Conservation (phyloP, 2,329 filamentous ascomycete species). For the Fusarium foetens region DNA sequence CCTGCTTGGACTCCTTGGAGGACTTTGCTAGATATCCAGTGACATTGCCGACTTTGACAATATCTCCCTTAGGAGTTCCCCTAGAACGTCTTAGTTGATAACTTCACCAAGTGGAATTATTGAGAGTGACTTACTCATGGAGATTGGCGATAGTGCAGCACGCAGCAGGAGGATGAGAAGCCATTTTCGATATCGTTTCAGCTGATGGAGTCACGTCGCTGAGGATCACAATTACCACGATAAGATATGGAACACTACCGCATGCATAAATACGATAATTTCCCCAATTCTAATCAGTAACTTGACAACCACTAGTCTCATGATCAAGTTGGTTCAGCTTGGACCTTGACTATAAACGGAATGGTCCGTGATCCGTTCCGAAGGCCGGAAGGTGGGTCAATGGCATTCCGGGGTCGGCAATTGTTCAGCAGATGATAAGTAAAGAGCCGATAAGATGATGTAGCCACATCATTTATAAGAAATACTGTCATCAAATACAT, state of each 20-base stretch:
- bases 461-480: neutral
- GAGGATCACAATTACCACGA: neutral
- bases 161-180: slow-evolving; percentile 20
- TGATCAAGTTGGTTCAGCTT: neutral
- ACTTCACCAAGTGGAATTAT: fast-evolving
- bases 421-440: neutral
- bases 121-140: neutral
- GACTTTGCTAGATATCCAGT: slow-evolving; percentile 5
- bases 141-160: slow-evolving; percentile 19
- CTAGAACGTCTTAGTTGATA: neutral
- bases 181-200: neutral
- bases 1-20: slow-evolving; percentile 35
- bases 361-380: slow-evolving; percentile 9
- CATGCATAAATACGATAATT: slow-evolving; percentile 5
- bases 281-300: neutral
- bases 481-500: neutral
- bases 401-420: neutral
- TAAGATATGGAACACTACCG: neutral
- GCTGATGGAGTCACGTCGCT: neutral
- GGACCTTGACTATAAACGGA: neutral
- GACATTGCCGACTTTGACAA: neutral
- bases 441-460: neutral
- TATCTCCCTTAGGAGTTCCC: neutral
- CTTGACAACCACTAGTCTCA: neutral
- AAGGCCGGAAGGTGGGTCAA: slow-evolving; percentile 24